Evolutionary conservation across 2,329 filamentous ascomycete genomes (phyloP).

Genomic region (Chrysoporthe puriensis): DNA sequence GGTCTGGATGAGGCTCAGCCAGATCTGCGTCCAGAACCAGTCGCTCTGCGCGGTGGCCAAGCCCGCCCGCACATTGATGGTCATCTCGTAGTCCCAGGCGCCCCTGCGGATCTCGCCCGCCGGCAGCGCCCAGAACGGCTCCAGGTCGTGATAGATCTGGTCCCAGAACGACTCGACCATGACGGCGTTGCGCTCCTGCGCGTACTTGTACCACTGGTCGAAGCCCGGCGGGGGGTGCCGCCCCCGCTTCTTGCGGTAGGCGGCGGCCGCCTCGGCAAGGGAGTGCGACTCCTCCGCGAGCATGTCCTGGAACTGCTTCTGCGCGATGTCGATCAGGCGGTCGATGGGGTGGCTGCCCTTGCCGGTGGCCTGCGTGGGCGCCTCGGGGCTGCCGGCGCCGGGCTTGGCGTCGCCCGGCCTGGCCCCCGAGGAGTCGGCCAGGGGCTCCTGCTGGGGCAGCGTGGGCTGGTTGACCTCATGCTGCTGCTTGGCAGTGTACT

Average conservation of each 20-base stretch:
- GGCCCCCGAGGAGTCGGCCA: constrained; percentile 2
- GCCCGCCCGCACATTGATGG: constrained; percentile 59
- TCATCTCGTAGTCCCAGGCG: constrained; percentile 61
- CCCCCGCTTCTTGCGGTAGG: constrained; percentile 59
- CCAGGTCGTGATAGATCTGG: constrained; percentile 65
- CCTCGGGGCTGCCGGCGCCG: constrained; percentile 7
- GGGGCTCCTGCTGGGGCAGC: constrained; percentile 22
- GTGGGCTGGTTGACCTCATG: constrained; percentile 23
- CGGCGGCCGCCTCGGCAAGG: constrained; percentile 55
- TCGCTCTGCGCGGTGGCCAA: constrained; percentile 55
- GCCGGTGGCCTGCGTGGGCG: constrained; percentile 4
- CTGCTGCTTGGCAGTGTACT: constrained; percentile 21
- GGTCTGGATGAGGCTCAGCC: constrained; percentile 56
- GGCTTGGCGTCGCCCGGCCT: constrained; percentile 1
- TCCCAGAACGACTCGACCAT: constrained; percentile 68
- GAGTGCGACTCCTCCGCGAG: constrained; percentile 51
- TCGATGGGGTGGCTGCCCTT: constrained; percentile 51
- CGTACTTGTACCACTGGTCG: constrained; percentile 61
- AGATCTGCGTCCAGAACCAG: constrained; percentile 63
- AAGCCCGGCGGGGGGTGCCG: constrained; percentile 68
- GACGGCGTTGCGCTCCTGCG: constrained; percentile 54
- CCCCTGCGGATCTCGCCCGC: constrained; percentile 51
- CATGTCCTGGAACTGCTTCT: constrained; percentile 45
- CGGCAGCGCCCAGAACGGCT: constrained; percentile 61
- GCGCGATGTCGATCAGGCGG: constrained; percentile 51